A percentile compares a stretch with the other conserved stretches of the same genome.
phyloP scores from a whole-genome alignment of 768 basidiomycete species.

The Tulasnella sp. region DNA sequence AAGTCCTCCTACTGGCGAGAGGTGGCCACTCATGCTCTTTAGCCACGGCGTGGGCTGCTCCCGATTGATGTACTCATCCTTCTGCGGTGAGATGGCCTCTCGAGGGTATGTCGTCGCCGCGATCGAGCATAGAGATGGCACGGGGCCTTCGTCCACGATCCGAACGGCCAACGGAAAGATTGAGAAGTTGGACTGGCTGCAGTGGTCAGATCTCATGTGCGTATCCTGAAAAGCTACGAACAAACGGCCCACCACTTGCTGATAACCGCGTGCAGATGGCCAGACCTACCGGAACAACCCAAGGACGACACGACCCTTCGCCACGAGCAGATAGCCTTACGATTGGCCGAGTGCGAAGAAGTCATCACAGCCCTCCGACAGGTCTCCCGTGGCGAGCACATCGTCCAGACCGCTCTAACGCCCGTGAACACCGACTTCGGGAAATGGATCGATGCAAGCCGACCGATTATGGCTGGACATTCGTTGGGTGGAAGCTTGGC shows the following conservation, averaged over 20 bases:
- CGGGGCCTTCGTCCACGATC: constrained; percentile 29
- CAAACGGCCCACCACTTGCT: too few species aligned
- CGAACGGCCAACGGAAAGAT: constrained; percentile 21
- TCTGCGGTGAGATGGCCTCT: constrained; percentile 36
- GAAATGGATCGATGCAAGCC: constrained; percentile 20
- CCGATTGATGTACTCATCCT: constrained; percentile 32
- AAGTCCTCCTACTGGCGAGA: constrained; percentile 16
- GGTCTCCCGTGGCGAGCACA: background rate
- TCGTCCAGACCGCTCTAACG: background rate
- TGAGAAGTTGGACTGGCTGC: constrained; percentile 27
- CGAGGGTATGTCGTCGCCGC: constrained; percentile 37
- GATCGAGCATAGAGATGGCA: constrained; percentile 40
- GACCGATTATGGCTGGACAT: constrained; percentile 27
- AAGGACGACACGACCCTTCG: constrained; percentile 27
- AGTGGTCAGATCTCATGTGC: constrained; percentile 26
- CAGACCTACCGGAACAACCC: constrained; percentile 26
- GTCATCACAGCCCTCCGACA: constrained; percentile 24
- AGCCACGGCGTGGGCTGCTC: constrained; percentile 37
- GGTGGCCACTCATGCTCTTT: constrained; percentile 36
- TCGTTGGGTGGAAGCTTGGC: constrained; percentile 27
- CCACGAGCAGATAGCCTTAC: constrained; percentile 28
- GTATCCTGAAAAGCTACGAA: constrained; percentile 23
- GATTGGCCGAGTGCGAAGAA: constrained; percentile 31
- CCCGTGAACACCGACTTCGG: constrained; percentile 9
- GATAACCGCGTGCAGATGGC: too few species aligned